Percentiles rank a stretch among this genome's conserved stretches.
Conservation (phyloP, 192 early-diverging fungal genomes). For the Backusella parvicylindrica region DNA sequence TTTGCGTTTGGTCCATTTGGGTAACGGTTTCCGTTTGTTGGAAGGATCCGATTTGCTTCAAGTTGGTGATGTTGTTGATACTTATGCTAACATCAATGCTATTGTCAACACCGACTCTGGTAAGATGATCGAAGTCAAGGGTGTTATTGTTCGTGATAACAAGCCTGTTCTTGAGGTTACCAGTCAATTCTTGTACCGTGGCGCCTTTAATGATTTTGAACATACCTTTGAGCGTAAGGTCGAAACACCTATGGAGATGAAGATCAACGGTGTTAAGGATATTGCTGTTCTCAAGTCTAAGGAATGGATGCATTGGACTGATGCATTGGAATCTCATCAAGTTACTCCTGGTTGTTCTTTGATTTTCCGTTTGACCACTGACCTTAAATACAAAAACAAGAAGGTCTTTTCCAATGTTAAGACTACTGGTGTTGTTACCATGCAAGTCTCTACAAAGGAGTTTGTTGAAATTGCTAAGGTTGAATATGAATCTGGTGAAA, state of each 20-base stretch:
- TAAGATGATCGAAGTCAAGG: constrained; percentile 90
- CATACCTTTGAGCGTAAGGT: constrained; percentile 82
- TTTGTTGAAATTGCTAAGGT: constrained; percentile 82
- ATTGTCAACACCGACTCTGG: constrained; percentile 88
- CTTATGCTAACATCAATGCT: constrained; percentile 79
- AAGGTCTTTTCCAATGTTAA: constrained; percentile 65
- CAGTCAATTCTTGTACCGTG: constrained; percentile 91
- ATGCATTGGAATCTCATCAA: constrained; percentile 51
- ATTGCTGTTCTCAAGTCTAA: constrained; percentile 88
- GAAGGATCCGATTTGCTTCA: constrained; percentile 68
- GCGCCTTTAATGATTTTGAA: constrained; percentile 81
- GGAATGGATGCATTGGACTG: constrained; percentile 81
- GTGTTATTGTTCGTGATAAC: constrained; percentile 66
- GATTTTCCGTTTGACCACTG: constrained; percentile 76
- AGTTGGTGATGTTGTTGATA: constrained; percentile 81
- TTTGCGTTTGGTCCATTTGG: constrained; percentile 87
- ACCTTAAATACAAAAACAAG: constrained; percentile 55
- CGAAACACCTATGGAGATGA: constrained; percentile 77
- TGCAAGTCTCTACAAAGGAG: constrained; percentile 79
- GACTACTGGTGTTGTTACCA: constrained; percentile 71
- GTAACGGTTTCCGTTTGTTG: constrained; percentile 89
- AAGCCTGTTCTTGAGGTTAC: constrained; percentile 85
- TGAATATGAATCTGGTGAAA: constrained; percentile 67
- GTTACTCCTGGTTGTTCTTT: constrained; percentile 63
- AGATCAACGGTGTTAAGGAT: constrained; percentile 74